phyloP scores from a whole-genome alignment of 2,329 filamentous ascomycete genomes.

The Macrophomina phaseolina region DNA sequence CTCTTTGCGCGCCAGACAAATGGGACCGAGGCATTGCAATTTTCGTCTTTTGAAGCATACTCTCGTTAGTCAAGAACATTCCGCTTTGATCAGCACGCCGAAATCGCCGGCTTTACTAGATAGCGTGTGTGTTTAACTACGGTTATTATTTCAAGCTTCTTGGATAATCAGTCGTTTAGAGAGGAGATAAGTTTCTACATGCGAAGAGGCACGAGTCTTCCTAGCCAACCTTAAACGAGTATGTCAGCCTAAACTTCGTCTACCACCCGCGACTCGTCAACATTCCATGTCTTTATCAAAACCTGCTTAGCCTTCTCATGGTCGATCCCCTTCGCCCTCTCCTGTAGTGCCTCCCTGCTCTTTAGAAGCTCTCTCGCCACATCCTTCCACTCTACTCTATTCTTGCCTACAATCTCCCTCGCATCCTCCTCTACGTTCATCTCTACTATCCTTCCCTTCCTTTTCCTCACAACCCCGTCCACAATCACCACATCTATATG shows the following conservation, averaged over 20 bases:
- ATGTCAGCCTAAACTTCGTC: constrained; percentile 22
- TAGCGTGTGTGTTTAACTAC: too few species aligned
- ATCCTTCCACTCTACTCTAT: constrained; percentile 38
- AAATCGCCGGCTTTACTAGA: too few species aligned
- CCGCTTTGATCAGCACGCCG: too few species aligned
- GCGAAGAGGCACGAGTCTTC: too few species aligned
- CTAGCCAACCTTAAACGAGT: too few species aligned
- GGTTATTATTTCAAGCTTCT: too few species aligned
- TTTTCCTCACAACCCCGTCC: constrained; percentile 50
- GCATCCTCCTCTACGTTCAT: constrained; percentile 35
- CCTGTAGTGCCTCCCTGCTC: constrained; percentile 38
- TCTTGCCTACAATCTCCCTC: constrained; percentile 27
- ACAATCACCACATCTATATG: constrained; percentile 55
- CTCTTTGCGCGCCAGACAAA: too few species aligned
- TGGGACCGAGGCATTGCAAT: too few species aligned
- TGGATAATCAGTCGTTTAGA: too few species aligned
- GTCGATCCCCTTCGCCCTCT: constrained; percentile 40
- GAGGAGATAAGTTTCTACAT: too few species aligned
- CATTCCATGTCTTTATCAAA: constrained; percentile 33
- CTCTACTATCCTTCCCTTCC: constrained; percentile 37
- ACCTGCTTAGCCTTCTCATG: constrained; percentile 31
- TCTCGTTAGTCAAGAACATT: too few species aligned
- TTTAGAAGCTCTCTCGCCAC: constrained; percentile 39
- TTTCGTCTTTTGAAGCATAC: too few species aligned
- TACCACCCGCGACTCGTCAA: constrained; percentile 32